These are phyloP conservation scores for Spiromastix sp. DNA, from an alignment of 2,329 filamentous ascomycete genomes.

Conservation along the genomic window DNA sequence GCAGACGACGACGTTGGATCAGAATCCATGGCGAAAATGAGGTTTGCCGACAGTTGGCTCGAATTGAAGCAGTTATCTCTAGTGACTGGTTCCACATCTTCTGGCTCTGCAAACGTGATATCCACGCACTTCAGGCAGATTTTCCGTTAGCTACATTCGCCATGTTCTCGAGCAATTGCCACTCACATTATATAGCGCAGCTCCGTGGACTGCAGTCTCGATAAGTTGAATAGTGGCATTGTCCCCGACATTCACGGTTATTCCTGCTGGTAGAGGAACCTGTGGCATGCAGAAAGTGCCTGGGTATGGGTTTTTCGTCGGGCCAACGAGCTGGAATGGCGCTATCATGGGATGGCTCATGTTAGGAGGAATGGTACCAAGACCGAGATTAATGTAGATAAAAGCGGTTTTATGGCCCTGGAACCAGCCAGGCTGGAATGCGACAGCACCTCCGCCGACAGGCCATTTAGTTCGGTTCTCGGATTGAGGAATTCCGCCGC, in stretches of 20 bases:
- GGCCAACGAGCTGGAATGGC: constrained; percentile 74
- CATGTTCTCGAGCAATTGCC: background rate
- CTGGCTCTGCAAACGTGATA: constrained; percentile 75
- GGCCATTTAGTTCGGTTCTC: constrained; percentile 90
- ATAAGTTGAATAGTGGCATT: constrained; percentile 84
- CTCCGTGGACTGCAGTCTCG: constrained; percentile 73
- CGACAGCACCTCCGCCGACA: constrained; percentile 70
- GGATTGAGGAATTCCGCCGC: constrained; percentile 69
- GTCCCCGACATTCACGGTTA: constrained; percentile 66
- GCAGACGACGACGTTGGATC: constrained; percentile 9
- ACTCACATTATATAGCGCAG: constrained; percentile 68
- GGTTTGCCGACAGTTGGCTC: constrained; percentile 17
- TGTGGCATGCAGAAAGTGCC: constrained; percentile 85
- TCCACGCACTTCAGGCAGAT: constrained; percentile 68
- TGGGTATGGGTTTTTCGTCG: constrained; percentile 72
- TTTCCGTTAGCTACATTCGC: no score
- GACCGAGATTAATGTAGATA: constrained; percentile 84
- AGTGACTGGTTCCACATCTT: constrained; percentile 67
- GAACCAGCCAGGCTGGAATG: constrained; percentile 94
- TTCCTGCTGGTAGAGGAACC: constrained; percentile 66
- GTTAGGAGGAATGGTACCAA: constrained; percentile 70
- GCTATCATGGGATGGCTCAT: constrained; percentile 77
- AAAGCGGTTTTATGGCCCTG: constrained; percentile 72
- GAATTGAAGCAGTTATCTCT: constrained; percentile 83
- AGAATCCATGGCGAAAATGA: constrained; percentile 9